Evolutionary conservation across 495 filamentous ascomycete species (phyloP).

Genomic region (Neurospora pannonica): DNA sequence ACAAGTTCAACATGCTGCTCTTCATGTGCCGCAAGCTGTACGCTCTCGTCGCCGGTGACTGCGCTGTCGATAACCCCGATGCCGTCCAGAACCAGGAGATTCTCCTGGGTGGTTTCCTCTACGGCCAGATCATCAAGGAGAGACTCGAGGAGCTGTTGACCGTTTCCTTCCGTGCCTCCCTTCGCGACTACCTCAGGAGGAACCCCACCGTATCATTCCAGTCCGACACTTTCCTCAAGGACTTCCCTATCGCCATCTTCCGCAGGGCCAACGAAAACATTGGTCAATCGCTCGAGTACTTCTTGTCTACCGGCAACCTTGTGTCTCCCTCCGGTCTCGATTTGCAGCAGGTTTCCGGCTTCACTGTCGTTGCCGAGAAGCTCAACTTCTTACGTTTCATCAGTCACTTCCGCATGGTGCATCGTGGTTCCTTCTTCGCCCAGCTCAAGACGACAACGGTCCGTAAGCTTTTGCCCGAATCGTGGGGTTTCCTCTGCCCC

Average conservation of each 20-base stretch:
- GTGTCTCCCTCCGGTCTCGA: conserved; percentile 85
- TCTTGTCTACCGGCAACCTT: conserved; percentile 91
- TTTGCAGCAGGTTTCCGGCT: conserved; percentile 87
- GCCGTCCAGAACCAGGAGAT: conserved; percentile 92
- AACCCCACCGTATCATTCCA: conserved; percentile 56
- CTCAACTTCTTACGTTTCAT: conserved; percentile 99
- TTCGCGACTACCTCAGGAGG: conserved; percentile 62
- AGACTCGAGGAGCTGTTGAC: conserved; percentile 79
- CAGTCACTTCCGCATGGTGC: conserved; percentile 98
- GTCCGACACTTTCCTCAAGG: conserved; percentile 60
- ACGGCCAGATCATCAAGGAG: conserved; percentile 92
- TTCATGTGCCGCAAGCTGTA: conserved; percentile 98
- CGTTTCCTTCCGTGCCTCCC: conserved; percentile 45
- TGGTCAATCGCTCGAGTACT: conserved; percentile 80
- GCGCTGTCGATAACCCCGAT: conserved; percentile 88
- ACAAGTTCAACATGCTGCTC: conserved; percentile 89
- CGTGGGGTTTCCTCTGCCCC: conserved; percentile 94
- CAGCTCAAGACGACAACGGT: conserved; percentile 96
- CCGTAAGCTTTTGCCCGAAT: conserved; percentile 88
- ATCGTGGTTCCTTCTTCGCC: conserved; percentile 97
- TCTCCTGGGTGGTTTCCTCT: conserved; percentile 83
- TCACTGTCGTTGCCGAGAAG: conserved; percentile 94
- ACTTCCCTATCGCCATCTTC: conserved; percentile 70
- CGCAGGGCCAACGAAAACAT: conserved; percentile 77
- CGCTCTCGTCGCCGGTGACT: conserved; percentile 82